Conservation (phyloP, 108 stramenopile species). For the Hondaea fermentalgiana region DNA sequence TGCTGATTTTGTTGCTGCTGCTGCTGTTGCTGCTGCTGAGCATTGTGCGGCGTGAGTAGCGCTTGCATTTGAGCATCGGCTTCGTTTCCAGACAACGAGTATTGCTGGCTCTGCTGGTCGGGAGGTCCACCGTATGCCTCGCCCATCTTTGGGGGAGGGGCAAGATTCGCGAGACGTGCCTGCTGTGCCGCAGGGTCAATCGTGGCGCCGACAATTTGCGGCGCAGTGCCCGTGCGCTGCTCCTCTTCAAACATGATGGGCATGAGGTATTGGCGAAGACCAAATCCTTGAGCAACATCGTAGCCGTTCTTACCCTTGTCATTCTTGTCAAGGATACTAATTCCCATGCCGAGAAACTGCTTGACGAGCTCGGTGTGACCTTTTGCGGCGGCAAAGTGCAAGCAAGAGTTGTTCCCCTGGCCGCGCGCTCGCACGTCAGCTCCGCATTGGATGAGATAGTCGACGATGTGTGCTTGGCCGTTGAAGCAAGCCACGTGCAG, state of each 20-base stretch:
- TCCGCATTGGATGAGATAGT: background rate
- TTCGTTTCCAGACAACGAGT: no score
- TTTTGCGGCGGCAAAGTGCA: background rate
- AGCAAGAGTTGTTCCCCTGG: background rate
- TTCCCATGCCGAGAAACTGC: background rate
- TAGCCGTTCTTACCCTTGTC: conserved; percentile 3
- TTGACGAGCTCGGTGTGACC: conserved; percentile 1
- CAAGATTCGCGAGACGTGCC: background rate
- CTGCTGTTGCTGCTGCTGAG: background rate
- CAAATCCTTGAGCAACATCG: background rate
- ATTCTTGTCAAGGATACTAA: background rate
- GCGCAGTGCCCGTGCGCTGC: conserved; percentile 14
- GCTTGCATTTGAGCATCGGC: background rate
- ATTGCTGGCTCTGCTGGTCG: background rate
- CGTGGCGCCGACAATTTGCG: background rate
- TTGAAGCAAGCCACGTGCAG: conserved; percentile 1
- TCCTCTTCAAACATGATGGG: conserved; percentile 9
- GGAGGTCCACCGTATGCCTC: background rate
- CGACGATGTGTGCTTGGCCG: background rate
- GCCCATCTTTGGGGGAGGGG: conserved; percentile 2
- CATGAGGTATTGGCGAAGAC: background rate
- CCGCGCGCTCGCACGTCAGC: background rate
- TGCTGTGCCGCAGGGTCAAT: background rate
- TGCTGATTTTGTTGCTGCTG: background rate
- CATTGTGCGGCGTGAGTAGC: background rate